Base-by-base conservation (phyloP, 2,329 filamentous ascomycete genomes). In the Corniculantispora saksenae region DNA sequence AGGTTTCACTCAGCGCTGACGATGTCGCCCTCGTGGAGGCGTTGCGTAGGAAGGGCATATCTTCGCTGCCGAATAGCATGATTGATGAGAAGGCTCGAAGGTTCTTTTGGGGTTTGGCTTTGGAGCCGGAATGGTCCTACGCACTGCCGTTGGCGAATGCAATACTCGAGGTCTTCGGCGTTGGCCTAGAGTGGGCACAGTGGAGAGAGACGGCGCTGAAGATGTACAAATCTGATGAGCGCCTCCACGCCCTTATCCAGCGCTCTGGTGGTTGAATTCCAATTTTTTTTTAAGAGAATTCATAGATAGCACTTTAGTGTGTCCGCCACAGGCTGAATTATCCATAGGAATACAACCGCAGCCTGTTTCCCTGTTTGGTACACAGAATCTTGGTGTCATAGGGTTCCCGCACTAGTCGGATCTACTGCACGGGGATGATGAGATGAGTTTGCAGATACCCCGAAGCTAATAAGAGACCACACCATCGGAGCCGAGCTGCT, bases 51-150 rank as follows among this genome's bases (percentile, higher is more conserved):
- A 66, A 57, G 54, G 63, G 57, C 1, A 38, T 69, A 17, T 47
- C 56, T 2, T 25, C 7, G 10, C 40, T 47, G 7, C 55, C 65
- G 1, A 40, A 29, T 27, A 61, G 32, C 12, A 61, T 56, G 57
- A 40, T 21, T 3, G 66, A 71, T 58, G 68, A 70, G 61, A 70
- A 68, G 47, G 50, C 54, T n/a, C 67, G 69, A 55, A 63, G 69
- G 51, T 70, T 70, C 61, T 69, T 70, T 50, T 71, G 70, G 67
- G 70, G 69, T 4, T 55, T 70, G 62, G 68, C 48, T 1, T 50
- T 69, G 2, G 70, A 71, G 60, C 2, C 63, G 13, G 45, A 70
- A 12, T 71, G 67, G 69, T 21, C 29, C 1, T 47, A 56, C 5
- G 69, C 68, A 1, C 64, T 69, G 21, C 70, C 67, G 12, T 64